These are phyloP conservation scores for Pseudocercospora musae DNA, from an alignment of 2,329 filamentous ascomycete species.

Conservation along the genomic window DNA sequence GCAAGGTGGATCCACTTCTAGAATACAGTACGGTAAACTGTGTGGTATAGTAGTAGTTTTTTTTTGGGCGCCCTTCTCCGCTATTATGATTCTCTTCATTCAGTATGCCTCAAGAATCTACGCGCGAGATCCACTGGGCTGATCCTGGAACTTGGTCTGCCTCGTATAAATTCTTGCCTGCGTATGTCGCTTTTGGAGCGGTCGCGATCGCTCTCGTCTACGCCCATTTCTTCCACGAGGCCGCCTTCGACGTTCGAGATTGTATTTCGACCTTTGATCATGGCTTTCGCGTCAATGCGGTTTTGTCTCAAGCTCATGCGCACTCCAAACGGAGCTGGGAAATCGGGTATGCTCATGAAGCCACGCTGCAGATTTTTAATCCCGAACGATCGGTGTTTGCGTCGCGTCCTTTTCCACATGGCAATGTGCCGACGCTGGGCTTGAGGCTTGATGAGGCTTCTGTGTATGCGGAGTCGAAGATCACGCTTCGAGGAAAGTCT, in stretches of 20 bases:
- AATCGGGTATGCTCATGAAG: constrained; percentile 42
- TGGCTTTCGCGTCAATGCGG: constrained; percentile 28
- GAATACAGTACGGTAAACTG: no score
- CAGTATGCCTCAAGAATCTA: no score
- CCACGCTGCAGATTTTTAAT: constrained; percentile 41
- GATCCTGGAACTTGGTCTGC: constrained; percentile 25
- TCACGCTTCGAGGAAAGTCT: constrained; percentile 34
- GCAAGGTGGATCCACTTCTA: no score
- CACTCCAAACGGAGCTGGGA: constrained; percentile 43
- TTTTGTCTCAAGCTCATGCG: constrained; percentile 29
- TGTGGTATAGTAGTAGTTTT: no score
- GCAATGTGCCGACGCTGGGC: constrained; percentile 27
- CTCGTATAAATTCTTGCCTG: constrained; percentile 20
- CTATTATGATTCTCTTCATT: no score
- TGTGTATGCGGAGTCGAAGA: constrained; percentile 28
- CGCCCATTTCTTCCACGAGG: constrained; percentile 15
- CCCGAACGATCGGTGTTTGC: constrained; percentile 40
- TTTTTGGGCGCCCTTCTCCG: no score
- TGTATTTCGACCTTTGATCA: constrained; percentile 29
- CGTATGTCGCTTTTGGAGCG: constrained; percentile 15
- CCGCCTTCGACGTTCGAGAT: constrained; percentile 19
- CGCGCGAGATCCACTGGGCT: constrained; percentile 14
- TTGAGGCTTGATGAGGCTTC: constrained; percentile 32
- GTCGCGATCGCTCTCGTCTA: constrained; percentile 21
- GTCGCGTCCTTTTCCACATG: constrained; percentile 35